A percentile compares a stretch with the other conserved stretches of the same genome.
Conservation (phyloP, 192 early-diverging fungal genomes). For the Podila clonocystis region DNA sequence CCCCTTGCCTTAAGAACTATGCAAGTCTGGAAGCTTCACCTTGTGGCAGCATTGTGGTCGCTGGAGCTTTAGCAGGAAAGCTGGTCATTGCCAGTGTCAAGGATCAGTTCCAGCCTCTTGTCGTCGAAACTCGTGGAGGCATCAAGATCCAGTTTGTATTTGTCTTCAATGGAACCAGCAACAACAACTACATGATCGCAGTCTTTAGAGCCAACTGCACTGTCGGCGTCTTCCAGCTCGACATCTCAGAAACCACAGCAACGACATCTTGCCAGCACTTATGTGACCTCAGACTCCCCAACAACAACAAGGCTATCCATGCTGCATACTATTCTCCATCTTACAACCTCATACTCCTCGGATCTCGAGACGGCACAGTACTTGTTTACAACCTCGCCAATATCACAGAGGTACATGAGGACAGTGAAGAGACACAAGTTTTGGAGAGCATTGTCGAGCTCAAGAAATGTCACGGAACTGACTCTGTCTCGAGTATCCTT, state of each 20-base stretch:
- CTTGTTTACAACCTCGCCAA: conserved; percentile 25
- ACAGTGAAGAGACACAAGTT: not conserved
- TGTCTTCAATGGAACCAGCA: conserved; percentile 5
- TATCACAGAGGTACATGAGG: not conserved
- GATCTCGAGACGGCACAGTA: conserved; percentile 35
- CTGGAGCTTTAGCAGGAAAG: conserved; percentile 63
- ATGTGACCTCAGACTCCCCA: conserved; percentile 38
- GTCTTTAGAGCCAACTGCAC: conserved; percentile 50
- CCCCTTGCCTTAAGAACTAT: conserved; percentile 60
- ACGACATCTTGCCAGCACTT: conserved; percentile 14
- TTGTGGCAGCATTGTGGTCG: conserved; percentile 63
- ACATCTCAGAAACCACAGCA: not conserved
- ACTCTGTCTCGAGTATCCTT: conserved; percentile 45
- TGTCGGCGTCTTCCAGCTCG: conserved; percentile 28
- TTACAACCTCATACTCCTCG: conserved; percentile 40
- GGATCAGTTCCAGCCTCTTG: conserved; percentile 51
- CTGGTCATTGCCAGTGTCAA: conserved; percentile 60
- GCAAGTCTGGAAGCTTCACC: conserved; percentile 59
- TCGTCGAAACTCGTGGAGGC: conserved; percentile 27
- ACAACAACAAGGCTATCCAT: conserved; percentile 49
- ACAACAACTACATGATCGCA: conserved; percentile 20
- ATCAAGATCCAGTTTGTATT: conserved; percentile 52
- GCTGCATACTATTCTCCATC: conserved; percentile 30
- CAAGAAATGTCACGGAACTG: conserved; percentile 34
- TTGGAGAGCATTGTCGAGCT: conserved; percentile 26